Evolutionary conservation across 2,329 filamentous ascomycete species (phyloP), one percentile per base, ranked within the genome.

Genomic region (Anthostomella pinea): DNA sequence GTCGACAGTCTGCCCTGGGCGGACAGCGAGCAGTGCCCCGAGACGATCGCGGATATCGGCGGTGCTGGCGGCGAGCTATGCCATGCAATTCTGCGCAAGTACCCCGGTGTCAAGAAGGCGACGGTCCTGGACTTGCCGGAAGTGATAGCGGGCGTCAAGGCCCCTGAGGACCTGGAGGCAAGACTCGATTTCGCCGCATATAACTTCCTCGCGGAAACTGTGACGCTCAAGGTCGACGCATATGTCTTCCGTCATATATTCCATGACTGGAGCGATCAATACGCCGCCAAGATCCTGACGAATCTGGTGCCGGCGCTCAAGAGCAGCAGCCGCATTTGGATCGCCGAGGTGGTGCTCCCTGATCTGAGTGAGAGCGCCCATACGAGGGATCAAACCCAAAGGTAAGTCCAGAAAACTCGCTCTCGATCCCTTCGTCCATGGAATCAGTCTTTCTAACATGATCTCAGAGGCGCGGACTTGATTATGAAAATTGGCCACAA

Each of bases 181-280:
- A 39, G 52, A 20, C 28, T 57, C 5, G 38, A 41, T 18, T 57
- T 48, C 13, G 39, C 21, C 21, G 22, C 30, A 13, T 54, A 56
- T 22, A 47, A 56, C 39, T 56, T 56, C 43, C 26, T 55, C 8
- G 41, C 43, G 0, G 30, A 54, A 35, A 31, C 31, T 11, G 39
- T 54, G 38, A 24, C 46, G 5, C 39, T 35, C 14, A 23, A 41
- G 7, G 51, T 46, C 0, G 49, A 56, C 13, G 51, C 45, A 10
- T 58, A 52, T 18, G 23, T 59, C 11, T 51, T 63, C 38, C 56
- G 58, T 6, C 56, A 54, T 34, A 60, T 61, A 24, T 53, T 61
- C 43, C 59, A 63, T 31, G 54, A 62, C 35, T 64, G 58, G 59
- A 48, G 51, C 22, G 59, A 64, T 30, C 45, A 58, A 33, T 59